Percentiles rank a stretch among this genome's conserved stretches.
Conservation (phyloP, 1,284 basidiomycete genomes). For the Trametes polyzona region DNA sequence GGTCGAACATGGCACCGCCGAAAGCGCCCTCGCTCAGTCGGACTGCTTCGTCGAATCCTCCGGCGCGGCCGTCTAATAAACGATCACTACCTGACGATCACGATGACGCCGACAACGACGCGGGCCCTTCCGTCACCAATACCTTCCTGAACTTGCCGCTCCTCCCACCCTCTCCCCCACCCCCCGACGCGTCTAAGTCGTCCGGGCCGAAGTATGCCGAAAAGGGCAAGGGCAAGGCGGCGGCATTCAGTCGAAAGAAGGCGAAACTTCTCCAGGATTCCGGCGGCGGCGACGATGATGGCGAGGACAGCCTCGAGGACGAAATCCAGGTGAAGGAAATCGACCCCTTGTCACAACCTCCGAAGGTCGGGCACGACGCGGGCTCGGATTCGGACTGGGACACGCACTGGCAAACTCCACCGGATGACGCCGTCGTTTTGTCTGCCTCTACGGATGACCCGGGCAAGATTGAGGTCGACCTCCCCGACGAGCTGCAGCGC, state of each 20-base stretch:
- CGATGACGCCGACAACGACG: slow-evolving; percentile 18
- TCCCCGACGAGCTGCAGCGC: slow-evolving; percentile 67
- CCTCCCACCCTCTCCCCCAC: slow-evolving; percentile 70
- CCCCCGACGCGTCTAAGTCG: slow-evolving; percentile 36
- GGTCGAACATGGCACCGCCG: slow-evolving; percentile 27
- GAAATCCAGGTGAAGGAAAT: slow-evolving; percentile 36
- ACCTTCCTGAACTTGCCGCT: slow-evolving; percentile 29
- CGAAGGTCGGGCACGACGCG: slow-evolving; percentile 2
- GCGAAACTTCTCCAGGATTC: slow-evolving; percentile 36
- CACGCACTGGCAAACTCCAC: slow-evolving; percentile 18
- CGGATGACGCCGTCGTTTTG: slow-evolving; percentile 1
- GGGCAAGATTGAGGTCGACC: slow-evolving; percentile 53
- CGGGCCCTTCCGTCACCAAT: slow-evolving; percentile 8
- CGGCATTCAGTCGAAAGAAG: slow-evolving; percentile 44
- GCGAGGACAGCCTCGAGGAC: slow-evolving; percentile 40
- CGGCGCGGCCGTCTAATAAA: slow-evolving; percentile 26
- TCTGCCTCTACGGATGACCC: slow-evolving; percentile 27
- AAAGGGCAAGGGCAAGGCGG: slow-evolving; percentile 44
- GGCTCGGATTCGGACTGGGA: slow-evolving; percentile 37
- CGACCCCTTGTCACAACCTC: slow-evolving; percentile 32
- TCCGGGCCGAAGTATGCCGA: slow-evolving; percentile 31
- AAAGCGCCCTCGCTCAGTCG: slow-evolving; percentile 9
- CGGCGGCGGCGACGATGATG: slow-evolving; percentile 30
- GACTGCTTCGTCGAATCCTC: neutral
- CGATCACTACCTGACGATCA: slow-evolving; percentile 27